phyloP scores from a whole-genome alignment of 495 filamentous ascomycete species.

The Aspergillus homomorphus region DNA sequence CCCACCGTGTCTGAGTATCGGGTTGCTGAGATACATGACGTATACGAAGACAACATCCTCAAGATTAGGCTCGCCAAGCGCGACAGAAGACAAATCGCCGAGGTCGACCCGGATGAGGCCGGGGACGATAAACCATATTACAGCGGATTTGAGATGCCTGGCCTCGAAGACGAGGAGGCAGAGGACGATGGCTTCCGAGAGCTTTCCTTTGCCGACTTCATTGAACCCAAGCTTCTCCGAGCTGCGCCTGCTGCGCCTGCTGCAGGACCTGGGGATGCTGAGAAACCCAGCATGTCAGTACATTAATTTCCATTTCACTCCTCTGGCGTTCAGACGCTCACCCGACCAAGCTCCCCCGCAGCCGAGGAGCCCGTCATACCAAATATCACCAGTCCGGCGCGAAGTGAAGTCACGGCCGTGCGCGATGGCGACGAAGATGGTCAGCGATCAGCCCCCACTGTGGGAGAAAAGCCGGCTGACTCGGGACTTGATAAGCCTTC shows the following conservation, averaged over 20 bases:
- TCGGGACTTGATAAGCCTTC: neutral
- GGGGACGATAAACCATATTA: constrained; percentile 59
- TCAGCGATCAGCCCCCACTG: constrained; percentile 3
- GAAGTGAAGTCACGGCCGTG: constrained; percentile 1
- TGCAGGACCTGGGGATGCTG: constrained; percentile 18
- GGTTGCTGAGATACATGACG: constrained; percentile 61
- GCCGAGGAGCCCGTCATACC: constrained; percentile 27
- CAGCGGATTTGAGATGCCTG: constrained; percentile 66
- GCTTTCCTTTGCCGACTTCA: constrained; percentile 53
- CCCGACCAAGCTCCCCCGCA: constrained; percentile 34
- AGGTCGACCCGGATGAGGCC: constrained; percentile 46
- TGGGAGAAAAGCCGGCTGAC: neutral
- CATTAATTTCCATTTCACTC: constrained; percentile 35
- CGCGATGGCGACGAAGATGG: constrained; percentile 6
- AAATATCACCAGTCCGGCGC: constrained; percentile 6
- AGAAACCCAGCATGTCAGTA: constrained; percentile 44
- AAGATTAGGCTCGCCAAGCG: constrained; percentile 65
- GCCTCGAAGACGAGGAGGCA: constrained; percentile 51
- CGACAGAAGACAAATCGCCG: constrained; percentile 54
- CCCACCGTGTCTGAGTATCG: constrained; percentile 66
- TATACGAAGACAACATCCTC: constrained; percentile 45
- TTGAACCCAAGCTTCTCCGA: constrained; percentile 60
- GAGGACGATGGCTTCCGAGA: constrained; percentile 54
- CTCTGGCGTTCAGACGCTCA: constrained; percentile 32
- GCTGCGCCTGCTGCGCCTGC: constrained; percentile 27